A percentile compares a stretch with the other conserved stretches of the same genome.
Conservation (phyloP, 108 stramenopile species). For the Cyclostephanos invisitatus region DNA sequence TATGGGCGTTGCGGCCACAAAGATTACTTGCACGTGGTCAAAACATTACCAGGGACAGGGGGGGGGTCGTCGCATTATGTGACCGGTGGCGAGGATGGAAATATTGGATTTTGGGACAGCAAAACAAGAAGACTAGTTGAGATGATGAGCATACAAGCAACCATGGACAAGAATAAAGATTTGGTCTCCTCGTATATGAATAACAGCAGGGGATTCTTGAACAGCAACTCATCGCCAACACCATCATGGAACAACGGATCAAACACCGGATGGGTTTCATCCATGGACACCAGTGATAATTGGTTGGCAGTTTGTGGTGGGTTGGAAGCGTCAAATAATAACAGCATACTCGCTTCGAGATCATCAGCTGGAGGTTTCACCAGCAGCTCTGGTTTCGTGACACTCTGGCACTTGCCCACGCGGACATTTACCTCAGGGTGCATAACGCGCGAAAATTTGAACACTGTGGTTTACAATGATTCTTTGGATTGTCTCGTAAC, state of each 20-base stretch:
- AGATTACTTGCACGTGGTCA: constrained; percentile 53
- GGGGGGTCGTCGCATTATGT: constrained; percentile 18
- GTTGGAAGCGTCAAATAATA: constrained; percentile 25
- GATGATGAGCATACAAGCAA: constrained; percentile 41
- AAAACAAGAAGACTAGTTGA: constrained; percentile 47
- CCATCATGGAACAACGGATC: constrained; percentile 35
- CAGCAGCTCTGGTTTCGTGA: constrained; percentile 46
- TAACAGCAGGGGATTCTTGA: constrained; percentile 28
- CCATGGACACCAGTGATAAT: constrained; percentile 41
- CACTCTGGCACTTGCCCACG: constrained; percentile 53
- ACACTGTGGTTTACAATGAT: constrained; percentile 34
- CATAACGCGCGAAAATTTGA: constrained; percentile 44
- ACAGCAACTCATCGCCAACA: constrained; percentile 21
- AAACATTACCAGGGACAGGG: constrained; percentile 17
- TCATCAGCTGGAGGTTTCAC: constrained; percentile 6
- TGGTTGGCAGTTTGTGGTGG: constrained; percentile 56
- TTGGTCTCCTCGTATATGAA: constrained; percentile 29
- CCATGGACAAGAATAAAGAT: constrained; percentile 43
- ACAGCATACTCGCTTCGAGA: constrained; percentile 29
- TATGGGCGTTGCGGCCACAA: constrained; percentile 20
- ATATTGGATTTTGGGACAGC: constrained; percentile 53
- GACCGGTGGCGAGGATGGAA: constrained; percentile 62
- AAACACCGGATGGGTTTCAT: constrained; percentile 39
- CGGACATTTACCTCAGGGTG: constrained; percentile 56
- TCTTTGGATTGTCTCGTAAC: constrained; percentile 38